phyloP scores from a whole-genome alignment of 768 basidiomycete species.

The Termitomyces sp. region DNA sequence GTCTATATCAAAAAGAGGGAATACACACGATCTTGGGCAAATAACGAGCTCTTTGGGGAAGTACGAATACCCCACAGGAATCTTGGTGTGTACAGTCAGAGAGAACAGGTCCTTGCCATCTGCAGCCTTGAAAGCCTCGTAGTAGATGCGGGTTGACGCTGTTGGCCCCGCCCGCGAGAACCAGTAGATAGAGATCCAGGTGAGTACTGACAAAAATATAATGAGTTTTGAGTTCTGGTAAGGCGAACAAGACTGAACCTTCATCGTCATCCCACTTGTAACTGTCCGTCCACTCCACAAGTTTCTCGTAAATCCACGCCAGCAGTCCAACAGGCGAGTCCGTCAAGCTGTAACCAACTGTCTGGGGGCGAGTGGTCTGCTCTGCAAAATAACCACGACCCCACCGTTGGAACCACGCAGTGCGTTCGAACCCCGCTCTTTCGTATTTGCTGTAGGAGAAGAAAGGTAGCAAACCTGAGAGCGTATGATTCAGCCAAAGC shows the following conservation, averaged over 20 bases:
- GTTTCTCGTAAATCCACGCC: constrained; percentile 34
- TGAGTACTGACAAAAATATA: constrained; percentile 36
- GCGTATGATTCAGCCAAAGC: constrained; percentile 19
- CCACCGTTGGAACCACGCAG: constrained; percentile 20
- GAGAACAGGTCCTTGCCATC: constrained; percentile 2
- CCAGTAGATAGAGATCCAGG: constrained; percentile 58
- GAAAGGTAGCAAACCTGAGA: constrained; percentile 16
- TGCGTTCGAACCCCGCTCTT: constrained; percentile 25
- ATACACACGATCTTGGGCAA: constrained; percentile 20
- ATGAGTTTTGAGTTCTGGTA: not conserved
- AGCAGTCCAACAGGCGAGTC: constrained; percentile 55
- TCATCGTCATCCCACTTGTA: constrained; percentile 59
- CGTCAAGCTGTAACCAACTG: constrained; percentile 45
- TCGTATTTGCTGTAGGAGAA: constrained; percentile 23
- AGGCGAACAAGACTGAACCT: constrained; percentile 23
- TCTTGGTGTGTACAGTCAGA: constrained; percentile 10
- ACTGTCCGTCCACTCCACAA: constrained; percentile 22
- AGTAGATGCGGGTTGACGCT: constrained; percentile 55
- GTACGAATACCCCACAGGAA: constrained; percentile 44
- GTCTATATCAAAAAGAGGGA: not conserved
- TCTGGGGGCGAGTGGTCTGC: constrained; percentile 47
- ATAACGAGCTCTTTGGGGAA: constrained; percentile 44
- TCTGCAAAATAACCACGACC: constrained; percentile 32
- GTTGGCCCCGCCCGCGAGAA: constrained; percentile 57
- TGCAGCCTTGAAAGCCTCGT: constrained; percentile 31